phyloP scores from a whole-genome alignment of 441 rosid genomes.

The Theobroma grandiflorum region DNA sequence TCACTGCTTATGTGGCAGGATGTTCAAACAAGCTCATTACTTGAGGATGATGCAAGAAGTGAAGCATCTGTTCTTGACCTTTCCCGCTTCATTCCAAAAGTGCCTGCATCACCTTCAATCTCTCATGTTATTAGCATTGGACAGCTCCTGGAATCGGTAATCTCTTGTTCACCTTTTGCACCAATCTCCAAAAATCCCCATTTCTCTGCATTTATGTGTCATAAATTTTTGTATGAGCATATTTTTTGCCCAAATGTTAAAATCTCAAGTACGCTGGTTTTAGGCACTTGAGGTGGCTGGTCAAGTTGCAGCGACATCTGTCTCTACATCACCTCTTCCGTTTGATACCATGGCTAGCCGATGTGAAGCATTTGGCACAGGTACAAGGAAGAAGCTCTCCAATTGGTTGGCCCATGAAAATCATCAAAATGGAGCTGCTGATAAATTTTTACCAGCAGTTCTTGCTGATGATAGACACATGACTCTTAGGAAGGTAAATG shows the following conservation, averaged over 20 bases:
- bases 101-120: slow-evolving; percentile 68
- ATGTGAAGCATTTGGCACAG: slow-evolving; percentile 89
- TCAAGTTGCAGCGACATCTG: slow-evolving; percentile 83
- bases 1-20: slow-evolving; percentile 56
- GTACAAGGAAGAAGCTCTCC: slow-evolving; percentile 85
- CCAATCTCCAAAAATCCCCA: neutral
- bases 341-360: slow-evolving; percentile 78
- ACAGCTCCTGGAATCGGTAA: slow-evolving; percentile 92
- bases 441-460: slow-evolving; percentile 35
- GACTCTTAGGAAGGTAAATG: slow-evolving; percentile 51
- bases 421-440: slow-evolving; percentile 41
- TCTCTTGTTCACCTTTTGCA: slow-evolving; percentile 1
- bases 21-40: slow-evolving; percentile 50
- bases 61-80: slow-evolving; percentile 73
- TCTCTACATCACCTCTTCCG: slow-evolving; percentile 90
- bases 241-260: slow-evolving; percentile 1
- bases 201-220: neutral
- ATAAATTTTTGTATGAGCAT: slow-evolving; percentile 7
- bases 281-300: slow-evolving; percentile 98
- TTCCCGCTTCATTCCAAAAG: slow-evolving; percentile 62
- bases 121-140: slow-evolving; percentile 86
- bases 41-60: slow-evolving; percentile 75
- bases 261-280: slow-evolving; percentile 20
- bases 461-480: slow-evolving; percentile 38
- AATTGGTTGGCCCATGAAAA: slow-evolving; percentile 87